Base-by-base conservation (phyloP, 2,329 filamentous ascomycete species). In the Macrophomina pseudophaseolina region DNA sequence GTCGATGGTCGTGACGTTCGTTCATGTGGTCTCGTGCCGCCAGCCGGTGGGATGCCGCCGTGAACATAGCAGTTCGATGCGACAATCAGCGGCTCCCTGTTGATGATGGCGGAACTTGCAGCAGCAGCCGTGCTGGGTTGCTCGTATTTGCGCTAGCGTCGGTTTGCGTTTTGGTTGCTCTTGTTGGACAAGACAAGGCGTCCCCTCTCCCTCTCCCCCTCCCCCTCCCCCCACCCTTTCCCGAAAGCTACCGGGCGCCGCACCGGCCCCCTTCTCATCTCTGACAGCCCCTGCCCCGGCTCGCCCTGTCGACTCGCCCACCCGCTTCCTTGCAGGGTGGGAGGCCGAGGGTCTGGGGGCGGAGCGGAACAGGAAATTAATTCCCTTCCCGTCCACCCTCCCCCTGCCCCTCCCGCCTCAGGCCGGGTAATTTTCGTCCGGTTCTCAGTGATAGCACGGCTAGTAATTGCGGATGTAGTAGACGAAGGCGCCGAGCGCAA, bases 401-500 rank as follows among this genome's bases (percentile, higher is more conserved):
- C 53, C 32, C 33, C n/a, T 23, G 1, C 53, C 53, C 33, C n/a
- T 23, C 6, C 32, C 46, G 11, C 44, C 5, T 30, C 48, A n/a
- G 42, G 28, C 46, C 33, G 59, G n/a, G 32, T 59, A 18, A 23
- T 44, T 14, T 9, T 53, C 33, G 46, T 46, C 18, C 23, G 33
- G 33, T 4, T 32, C 62, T 28, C 7, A 16, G 18, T 18, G 44
- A 14, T 30, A 30, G 30, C 33, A 23, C 35, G 40, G 46, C 48
- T 52, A 54, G 62, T 52, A 54, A 32, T 64, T 46, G 49, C 67
- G 40, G 9, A 69, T 53, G 46, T 64, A 67, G 32, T 67, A 28
- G 30, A 65, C 35, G 44, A 69, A 46, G 40, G 58, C 51, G 49
- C 53, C 56, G 23, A 69, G 51, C 6, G 63, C 63, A 11, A 68